Evolutionary conservation across 2,329 filamentous ascomycete genomes (phyloP).

Genomic region (Alternaria sp.): DNA sequence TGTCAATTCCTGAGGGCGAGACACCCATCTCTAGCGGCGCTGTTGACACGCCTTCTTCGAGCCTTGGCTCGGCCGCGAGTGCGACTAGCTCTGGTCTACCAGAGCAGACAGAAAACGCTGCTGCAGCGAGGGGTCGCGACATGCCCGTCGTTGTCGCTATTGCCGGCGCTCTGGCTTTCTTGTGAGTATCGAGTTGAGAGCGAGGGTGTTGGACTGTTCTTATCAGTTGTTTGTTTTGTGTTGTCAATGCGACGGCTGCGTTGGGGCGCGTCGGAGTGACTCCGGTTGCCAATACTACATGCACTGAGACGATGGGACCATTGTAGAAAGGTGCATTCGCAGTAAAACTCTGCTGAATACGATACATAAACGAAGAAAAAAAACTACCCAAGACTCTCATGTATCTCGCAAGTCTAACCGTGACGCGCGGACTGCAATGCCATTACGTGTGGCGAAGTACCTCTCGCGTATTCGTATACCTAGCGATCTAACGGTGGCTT

Average conservation of each 20-base stretch:
- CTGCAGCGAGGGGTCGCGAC: constrained; percentile 20
- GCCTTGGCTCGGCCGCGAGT: neutral
- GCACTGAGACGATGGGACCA: neutral
- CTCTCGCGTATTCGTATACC: constrained; percentile 4
- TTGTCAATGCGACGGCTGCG: neutral
- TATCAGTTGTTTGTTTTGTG: neutral
- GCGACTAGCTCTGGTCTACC: constrained; percentile 2
- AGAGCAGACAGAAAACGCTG: constrained; percentile 24
- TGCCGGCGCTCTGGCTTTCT: constrained; percentile 33
- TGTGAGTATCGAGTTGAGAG: constrained; percentile 11
- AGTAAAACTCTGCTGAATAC: neutral
- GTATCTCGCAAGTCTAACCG: neutral
- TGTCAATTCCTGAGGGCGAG: neutral
- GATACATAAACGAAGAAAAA: neutral
- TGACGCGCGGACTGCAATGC: neutral
- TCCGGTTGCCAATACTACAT: neutral
- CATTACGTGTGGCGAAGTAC: neutral
- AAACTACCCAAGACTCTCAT: neutral
- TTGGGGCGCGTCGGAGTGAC: neutral
- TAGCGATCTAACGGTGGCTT: constrained; percentile 4
- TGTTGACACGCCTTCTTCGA: constrained; percentile 1
- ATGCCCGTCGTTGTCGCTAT: constrained; percentile 22
- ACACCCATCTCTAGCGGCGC: constrained; percentile 13
- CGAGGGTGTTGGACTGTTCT: neutral
- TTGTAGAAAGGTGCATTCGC: neutral